Evolutionary conservation across 2,329 filamentous ascomycete species (phyloP).

Genomic region (Hypoxylon sp.): DNA sequence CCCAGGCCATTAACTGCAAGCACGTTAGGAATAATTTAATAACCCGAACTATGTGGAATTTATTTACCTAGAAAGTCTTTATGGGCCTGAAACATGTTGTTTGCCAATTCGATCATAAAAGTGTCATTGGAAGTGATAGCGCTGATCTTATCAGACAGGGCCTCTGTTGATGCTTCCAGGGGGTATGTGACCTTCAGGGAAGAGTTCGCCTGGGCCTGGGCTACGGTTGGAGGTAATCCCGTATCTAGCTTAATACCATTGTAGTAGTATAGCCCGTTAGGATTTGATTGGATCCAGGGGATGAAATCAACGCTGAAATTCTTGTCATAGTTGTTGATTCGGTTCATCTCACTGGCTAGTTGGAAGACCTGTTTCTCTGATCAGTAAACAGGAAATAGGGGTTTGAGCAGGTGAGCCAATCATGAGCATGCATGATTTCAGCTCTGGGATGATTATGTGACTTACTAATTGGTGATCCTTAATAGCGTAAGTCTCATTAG

Average conservation of each 20-base stretch:
- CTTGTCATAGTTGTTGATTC: conserved; percentile 67
- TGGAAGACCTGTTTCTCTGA: conserved; percentile 65
- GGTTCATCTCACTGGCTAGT: conserved; percentile 71
- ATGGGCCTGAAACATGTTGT: conserved; percentile 63
- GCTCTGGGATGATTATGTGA: not conserved
- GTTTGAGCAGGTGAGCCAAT: not conserved
- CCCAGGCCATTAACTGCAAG: conserved; percentile 53
- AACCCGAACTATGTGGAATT: not conserved
- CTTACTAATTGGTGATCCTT: conserved; percentile 71
- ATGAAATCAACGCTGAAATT: conserved; percentile 72
- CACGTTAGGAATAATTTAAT: conserved; percentile 14
- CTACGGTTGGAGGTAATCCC: conserved; percentile 67
- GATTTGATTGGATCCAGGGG: conserved; percentile 70
- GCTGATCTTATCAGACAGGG: conserved; percentile 57
- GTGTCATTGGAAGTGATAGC: conserved; percentile 55
- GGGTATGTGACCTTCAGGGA: conserved; percentile 56
- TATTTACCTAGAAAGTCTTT: conserved; percentile 55
- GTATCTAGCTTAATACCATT: conserved; percentile 63
- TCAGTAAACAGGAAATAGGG: conserved; percentile 12
- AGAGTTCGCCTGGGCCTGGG: conserved; percentile 63
- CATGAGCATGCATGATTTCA: not conserved
- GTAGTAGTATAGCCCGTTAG: conserved; percentile 68
- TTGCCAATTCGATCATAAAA: conserved; percentile 57
- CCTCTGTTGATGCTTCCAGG: conserved; percentile 54
- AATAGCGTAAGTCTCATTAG: conserved; percentile 71